Percentiles rank a stretch among this genome's conserved stretches.
These are phyloP conservation scores for Neotropicomus parvogracilis DNA, from an alignment of 1,284 basidiomycete species.

Conservation along the genomic window DNA sequence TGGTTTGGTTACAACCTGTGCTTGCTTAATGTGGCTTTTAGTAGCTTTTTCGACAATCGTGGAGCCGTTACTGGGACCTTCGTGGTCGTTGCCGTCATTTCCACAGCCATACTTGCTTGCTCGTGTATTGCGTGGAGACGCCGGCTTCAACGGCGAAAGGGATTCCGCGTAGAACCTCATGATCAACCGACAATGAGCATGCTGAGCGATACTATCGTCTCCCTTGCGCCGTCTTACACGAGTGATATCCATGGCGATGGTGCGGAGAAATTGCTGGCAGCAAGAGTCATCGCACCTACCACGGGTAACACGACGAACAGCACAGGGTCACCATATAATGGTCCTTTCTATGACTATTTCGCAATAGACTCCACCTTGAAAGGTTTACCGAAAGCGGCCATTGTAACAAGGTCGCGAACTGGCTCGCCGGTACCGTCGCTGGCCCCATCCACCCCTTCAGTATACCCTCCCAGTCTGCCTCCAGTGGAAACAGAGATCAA, in stretches of 20 bases:
- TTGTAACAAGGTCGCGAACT: conserved; percentile 18
- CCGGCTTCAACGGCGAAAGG: conserved; percentile 34
- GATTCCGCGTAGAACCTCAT: conserved; percentile 21
- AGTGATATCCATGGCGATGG: background rate
- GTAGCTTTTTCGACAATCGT: conserved; percentile 52
- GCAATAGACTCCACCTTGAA: background rate
- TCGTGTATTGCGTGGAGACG: conserved; percentile 41
- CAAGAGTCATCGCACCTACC: background rate
- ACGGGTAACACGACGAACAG: background rate
- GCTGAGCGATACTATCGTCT: background rate
- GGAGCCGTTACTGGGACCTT: conserved; percentile 58
- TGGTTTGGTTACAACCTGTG: background rate
- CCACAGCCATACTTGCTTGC: conserved; percentile 36
- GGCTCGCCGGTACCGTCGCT: conserved; percentile 5
- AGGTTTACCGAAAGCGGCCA: conserved; percentile 15
- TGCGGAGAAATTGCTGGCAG: background rate
- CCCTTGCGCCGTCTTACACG: background rate
- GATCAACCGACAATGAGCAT: conserved; percentile 15
- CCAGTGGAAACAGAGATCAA: conserved; percentile 1
- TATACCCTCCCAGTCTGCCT: conserved; percentile 14
- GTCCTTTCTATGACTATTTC: conserved; percentile 1
- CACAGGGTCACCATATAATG: background rate
- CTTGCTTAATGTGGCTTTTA: conserved; percentile 9
- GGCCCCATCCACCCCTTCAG: conserved; percentile 16
- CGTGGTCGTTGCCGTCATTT: conserved; percentile 46